These are phyloP conservation scores for Pythium catenulatum DNA, from an alignment of 352 stramenopile genomes.

Conservation along the genomic window DNA sequence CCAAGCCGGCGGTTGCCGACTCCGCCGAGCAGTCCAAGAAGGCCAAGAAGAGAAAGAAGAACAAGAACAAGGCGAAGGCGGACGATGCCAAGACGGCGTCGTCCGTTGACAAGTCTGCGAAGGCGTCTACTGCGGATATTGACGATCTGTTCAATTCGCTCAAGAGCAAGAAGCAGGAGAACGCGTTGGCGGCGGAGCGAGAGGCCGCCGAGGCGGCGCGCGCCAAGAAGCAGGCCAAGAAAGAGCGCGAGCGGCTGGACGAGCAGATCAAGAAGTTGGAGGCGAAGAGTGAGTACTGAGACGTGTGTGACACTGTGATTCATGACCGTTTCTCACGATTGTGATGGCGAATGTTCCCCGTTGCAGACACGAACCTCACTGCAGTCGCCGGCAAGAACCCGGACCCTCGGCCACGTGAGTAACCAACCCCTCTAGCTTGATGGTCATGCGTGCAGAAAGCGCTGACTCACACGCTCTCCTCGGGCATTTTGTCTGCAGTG, in stretches of 20 bases:
- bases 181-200: constrained; percentile 74
- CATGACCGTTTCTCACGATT: too few species aligned
- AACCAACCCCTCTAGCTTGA: too few species aligned
- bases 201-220: constrained; percentile 74
- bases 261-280: constrained; percentile 91
- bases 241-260: constrained; percentile 82
- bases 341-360: constrained; percentile 15
- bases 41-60: constrained; percentile 74
- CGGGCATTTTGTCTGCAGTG: constrained; percentile 62
- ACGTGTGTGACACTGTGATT: too few species aligned
- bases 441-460: too few species aligned
- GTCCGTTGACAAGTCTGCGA: constrained; percentile 22
- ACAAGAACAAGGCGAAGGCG: constrained; percentile 66
- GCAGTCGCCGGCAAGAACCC: constrained; percentile 77
- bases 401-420: constrained; percentile 87
- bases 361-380: constrained; percentile 88
- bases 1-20: neutral
- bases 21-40: constrained; percentile 30
- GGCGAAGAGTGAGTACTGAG: constrained; percentile 78
- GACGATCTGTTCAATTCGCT: constrained; percentile 89
- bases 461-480: too few species aligned
- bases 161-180: constrained; percentile 88
- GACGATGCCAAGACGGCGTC: neutral
- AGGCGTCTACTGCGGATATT: constrained; percentile 71
- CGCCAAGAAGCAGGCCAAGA: constrained; percentile 66